phyloP scores from a whole-genome alignment of 2,329 filamentous ascomycete genomes.

The Diaporthe ilicicola region DNA sequence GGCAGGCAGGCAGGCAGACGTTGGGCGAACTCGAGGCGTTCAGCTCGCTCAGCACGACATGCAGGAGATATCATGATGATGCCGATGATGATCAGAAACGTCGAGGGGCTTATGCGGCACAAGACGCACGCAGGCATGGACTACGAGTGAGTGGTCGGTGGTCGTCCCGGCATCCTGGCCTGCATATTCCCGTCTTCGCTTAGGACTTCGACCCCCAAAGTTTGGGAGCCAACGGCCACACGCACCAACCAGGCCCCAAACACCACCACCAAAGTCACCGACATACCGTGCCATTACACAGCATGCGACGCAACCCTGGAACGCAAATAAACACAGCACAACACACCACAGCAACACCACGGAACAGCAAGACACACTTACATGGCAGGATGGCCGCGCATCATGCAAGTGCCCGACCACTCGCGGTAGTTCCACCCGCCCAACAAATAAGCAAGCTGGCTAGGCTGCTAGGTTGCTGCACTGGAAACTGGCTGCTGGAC shows the following conservation, averaged over 20 bases:
- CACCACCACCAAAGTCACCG: neutral
- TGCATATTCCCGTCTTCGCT: constrained; percentile 23
- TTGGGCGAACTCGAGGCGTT: neutral
- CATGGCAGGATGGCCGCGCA: neutral
- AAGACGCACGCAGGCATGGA: neutral
- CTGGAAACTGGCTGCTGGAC: too few relatives aligned
- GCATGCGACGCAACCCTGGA: neutral
- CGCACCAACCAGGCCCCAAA: neutral
- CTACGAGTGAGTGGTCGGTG: too few relatives aligned
- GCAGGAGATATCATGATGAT: neutral
- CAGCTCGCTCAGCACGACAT: neutral
- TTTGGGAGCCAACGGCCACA: constrained; percentile 13
- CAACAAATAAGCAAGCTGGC: neutral
- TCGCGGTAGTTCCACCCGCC: constrained; percentile 20
- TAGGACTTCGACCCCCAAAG: neutral
- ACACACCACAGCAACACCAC: constrained; percentile 2
- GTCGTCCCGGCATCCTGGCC: neutral
- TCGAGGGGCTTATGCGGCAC: neutral
- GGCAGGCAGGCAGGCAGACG: neutral
- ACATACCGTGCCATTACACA: neutral
- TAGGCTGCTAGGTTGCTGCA: neutral
- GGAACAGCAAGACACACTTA: constrained; percentile 2
- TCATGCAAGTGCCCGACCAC: constrained; percentile 14
- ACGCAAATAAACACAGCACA: constrained; percentile 13
- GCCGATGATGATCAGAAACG: constrained; percentile 13